phyloP scores from a whole-genome alignment of 306 rosid genomes.

The Quercus dentata region DNA sequence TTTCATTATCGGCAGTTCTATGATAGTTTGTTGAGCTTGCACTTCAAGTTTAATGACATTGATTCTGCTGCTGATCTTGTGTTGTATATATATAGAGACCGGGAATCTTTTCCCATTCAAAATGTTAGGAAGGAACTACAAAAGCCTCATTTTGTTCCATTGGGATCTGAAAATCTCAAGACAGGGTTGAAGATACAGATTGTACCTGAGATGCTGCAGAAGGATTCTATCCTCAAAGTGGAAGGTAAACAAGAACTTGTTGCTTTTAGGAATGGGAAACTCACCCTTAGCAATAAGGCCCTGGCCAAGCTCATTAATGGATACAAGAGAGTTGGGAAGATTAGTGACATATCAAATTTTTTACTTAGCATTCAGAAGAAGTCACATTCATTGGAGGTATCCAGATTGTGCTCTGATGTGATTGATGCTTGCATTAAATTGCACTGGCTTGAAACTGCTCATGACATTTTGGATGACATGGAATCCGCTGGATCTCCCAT shows the following conservation, averaged over 20 bases:
- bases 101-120: slow-evolving; percentile 24
- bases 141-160: slow-evolving; percentile 29
- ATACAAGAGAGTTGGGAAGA: slow-evolving; percentile 45
- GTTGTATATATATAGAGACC: slow-evolving; percentile 49
- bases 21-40: slow-evolving; percentile 78
- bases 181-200: slow-evolving; percentile 38
- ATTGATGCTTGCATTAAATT: slow-evolving; percentile 64
- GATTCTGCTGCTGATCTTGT: slow-evolving; percentile 68
- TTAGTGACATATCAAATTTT: slow-evolving; percentile 36
- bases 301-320: slow-evolving; percentile 57
- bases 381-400: slow-evolving; percentile 43
- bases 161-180: too few species aligned
- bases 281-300: slow-evolving; percentile 56
- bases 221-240: slow-evolving; percentile 62
- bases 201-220: slow-evolving; percentile 59
- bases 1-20: slow-evolving; percentile 63
- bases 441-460: slow-evolving; percentile 88
- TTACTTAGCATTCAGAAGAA: slow-evolving; percentile 40
- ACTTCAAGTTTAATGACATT: slow-evolving; percentile 69
- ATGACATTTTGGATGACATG: slow-evolving; percentile 81
- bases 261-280: slow-evolving; percentile 27
- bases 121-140: slow-evolving; percentile 27
- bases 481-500: slow-evolving; percentile 45
- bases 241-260: slow-evolving; percentile 60
- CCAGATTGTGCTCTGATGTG: slow-evolving; percentile 51